phyloP scores from a whole-genome alignment of 345 rosid species.

The Camelina neglecta region DNA sequence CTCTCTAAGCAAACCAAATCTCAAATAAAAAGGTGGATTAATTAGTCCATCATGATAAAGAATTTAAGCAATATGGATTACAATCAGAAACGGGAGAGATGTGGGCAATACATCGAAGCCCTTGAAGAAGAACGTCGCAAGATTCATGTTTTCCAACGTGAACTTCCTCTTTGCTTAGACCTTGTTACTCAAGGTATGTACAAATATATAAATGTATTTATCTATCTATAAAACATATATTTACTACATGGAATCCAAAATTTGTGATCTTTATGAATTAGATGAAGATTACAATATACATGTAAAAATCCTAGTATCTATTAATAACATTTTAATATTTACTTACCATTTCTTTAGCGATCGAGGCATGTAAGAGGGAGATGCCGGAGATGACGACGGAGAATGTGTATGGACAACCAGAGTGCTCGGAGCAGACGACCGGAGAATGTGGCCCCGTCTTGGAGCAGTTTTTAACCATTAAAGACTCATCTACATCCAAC shows the following conservation, averaged over 20 bases:
- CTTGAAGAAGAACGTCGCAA: slow-evolving; percentile 88
- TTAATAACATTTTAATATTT: neutral
- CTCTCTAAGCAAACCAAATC: slow-evolving; percentile 25
- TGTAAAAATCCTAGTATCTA: slow-evolving; percentile 4
- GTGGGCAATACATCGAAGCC: slow-evolving; percentile 68
- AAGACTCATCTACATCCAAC: slow-evolving; percentile 41
- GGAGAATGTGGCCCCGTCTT: slow-evolving; percentile 71
- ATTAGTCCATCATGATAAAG: slow-evolving; percentile 31
- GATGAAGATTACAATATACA: neutral
- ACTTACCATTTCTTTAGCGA: slow-evolving; percentile 63
- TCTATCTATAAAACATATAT: neutral
- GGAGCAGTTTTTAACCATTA: slow-evolving; percentile 83
- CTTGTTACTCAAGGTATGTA: slow-evolving; percentile 84
- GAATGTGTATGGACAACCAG: slow-evolving; percentile 64
- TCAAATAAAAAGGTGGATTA: slow-evolving; percentile 12
- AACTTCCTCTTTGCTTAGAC: slow-evolving; percentile 92
- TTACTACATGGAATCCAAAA: neutral
- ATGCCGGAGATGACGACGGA: slow-evolving; percentile 63
- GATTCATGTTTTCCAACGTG: slow-evolving; percentile 89
- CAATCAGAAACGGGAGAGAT: slow-evolving; percentile 57
- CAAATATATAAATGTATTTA: neutral
- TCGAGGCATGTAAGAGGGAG: slow-evolving; percentile 78
- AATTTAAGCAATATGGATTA: slow-evolving; percentile 50
- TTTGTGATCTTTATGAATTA: neutral
- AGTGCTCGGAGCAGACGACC: slow-evolving; percentile 86